These are phyloP conservation scores for Hyphopichia burtonii DNA, from an alignment of 1,139 yeast species.

Conservation along the genomic window DNA sequence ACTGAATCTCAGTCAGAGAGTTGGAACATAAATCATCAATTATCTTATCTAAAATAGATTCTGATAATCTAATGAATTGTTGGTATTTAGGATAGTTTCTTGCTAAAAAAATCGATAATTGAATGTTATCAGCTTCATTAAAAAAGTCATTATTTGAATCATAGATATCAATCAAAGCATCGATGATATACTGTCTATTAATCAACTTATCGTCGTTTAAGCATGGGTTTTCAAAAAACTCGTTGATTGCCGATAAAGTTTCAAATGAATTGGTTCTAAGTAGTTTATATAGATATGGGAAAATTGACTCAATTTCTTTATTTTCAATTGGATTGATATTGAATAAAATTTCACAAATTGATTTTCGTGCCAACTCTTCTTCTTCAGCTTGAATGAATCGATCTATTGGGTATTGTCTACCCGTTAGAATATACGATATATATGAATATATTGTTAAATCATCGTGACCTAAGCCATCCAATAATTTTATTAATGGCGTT, in stretches of 20 bases:
- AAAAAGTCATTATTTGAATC: conserved; percentile 31
- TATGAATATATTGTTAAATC: conserved; percentile 52
- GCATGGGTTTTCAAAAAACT: conserved; percentile 72
- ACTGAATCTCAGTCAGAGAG: conserved; percentile 33
- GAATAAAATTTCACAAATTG: conserved; percentile 57
- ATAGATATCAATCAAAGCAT: conserved; percentile 57
- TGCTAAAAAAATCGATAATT: conserved; percentile 67
- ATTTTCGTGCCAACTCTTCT: conserved; percentile 38
- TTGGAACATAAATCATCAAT: conserved; percentile 52
- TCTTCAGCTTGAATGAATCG: conserved; percentile 31
- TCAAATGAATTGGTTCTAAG: conserved; percentile 53
- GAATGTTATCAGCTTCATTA: conserved; percentile 31
- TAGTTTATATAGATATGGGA: conserved; percentile 57
- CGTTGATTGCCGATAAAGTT: conserved; percentile 66
- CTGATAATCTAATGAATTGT: conserved; percentile 73
- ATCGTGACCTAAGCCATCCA: conserved; percentile 16
- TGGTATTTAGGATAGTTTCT: conserved; percentile 76
- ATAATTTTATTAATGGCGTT: conserved; percentile 63
- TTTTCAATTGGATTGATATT: conserved; percentile 10
- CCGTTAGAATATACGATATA: conserved; percentile 67
- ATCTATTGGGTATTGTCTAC: conserved; percentile 77
- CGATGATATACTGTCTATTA: conserved; percentile 65
- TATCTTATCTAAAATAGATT: conserved; percentile 48
- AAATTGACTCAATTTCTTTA: conserved; percentile 36
- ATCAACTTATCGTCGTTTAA: conserved; percentile 53